A percentile compares a stretch with the other conserved stretches of the same genome.
Conservation (phyloP, 1,284 basidiomycete species). For the Cystobasidium slooffiae region DNA sequence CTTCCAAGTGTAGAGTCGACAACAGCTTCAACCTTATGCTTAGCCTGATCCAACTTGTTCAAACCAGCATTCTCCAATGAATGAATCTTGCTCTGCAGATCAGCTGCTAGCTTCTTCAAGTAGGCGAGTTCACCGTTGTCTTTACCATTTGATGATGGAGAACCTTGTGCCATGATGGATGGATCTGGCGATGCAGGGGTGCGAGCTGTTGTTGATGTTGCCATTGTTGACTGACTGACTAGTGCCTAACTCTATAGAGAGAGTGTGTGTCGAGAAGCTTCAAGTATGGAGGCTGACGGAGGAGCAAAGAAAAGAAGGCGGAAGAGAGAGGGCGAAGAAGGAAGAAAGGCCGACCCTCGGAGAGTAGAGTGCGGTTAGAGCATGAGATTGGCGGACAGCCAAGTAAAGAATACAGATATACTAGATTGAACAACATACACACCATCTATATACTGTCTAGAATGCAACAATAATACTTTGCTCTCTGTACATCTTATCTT, state of each 20-base stretch:
- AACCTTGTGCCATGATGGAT: conserved; percentile 5
- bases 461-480: not conserved
- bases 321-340: not conserved
- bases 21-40: conserved; percentile 52
- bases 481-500: not conserved
- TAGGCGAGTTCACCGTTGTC: conserved; percentile 55
- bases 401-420: too few relatives aligned
- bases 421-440: not conserved
- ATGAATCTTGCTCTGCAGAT: conserved; percentile 74
- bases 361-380: not conserved
- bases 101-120: conserved; percentile 81
- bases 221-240: not conserved
- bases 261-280: not conserved
- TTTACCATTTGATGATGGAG: not conserved
- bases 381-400: not conserved
- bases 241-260: not conserved
- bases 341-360: not conserved
- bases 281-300: not conserved
- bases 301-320: not conserved
- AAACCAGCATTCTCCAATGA: conserved; percentile 70
- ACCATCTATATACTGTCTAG: not conserved
- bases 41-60: conserved; percentile 59
- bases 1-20: conserved; percentile 48
- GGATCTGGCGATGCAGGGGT: conserved; percentile 39
- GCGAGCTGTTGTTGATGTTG: conserved; percentile 20